These are phyloP conservation scores for Irineochytrium annulatum DNA, from an alignment of 192 early-diverging fungal species.

Conservation along the genomic window DNA sequence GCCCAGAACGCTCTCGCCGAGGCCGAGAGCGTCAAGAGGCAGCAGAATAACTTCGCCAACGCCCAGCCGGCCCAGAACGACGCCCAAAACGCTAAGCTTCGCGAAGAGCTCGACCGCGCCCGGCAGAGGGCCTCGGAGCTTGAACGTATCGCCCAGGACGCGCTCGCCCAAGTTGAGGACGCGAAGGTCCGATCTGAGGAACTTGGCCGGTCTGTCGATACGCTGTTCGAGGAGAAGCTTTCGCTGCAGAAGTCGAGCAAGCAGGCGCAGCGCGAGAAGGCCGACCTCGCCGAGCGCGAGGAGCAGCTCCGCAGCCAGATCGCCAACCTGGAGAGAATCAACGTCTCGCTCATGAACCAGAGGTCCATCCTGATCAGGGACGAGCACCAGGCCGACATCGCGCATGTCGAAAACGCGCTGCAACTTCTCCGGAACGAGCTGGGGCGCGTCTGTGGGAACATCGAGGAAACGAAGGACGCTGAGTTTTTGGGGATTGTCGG, in stretches of 20 bases:
- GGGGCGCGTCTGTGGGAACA: neutral
- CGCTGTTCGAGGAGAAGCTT: conserved; percentile 8
- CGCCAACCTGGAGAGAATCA: conserved; percentile 13
- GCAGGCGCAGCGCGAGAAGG: neutral
- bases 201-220: conserved; percentile 21
- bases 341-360: conserved; percentile 24
- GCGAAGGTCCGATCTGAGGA: conserved; percentile 5
- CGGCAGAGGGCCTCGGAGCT: neutral
- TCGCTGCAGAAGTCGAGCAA: conserved; percentile 11
- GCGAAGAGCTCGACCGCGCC: neutral
- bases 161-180: conserved; percentile 3
- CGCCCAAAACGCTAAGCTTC: neutral
- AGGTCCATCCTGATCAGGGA: conserved; percentile 14
- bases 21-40: neutral
- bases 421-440: neutral
- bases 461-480: neutral
- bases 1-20: too few species aligned
- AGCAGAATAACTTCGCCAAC: neutral
- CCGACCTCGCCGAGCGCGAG: conserved; percentile 7
- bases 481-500: neutral
- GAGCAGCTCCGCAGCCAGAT: conserved; percentile 7
- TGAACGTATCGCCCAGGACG: neutral
- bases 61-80: neutral
- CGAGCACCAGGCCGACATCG: conserved; percentile 2
- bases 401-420: neutral